Evolutionary conservation across 225 moss, liverwort and hornwort genomes (phyloP).

Genomic region (Marchantia paleacea): DNA sequence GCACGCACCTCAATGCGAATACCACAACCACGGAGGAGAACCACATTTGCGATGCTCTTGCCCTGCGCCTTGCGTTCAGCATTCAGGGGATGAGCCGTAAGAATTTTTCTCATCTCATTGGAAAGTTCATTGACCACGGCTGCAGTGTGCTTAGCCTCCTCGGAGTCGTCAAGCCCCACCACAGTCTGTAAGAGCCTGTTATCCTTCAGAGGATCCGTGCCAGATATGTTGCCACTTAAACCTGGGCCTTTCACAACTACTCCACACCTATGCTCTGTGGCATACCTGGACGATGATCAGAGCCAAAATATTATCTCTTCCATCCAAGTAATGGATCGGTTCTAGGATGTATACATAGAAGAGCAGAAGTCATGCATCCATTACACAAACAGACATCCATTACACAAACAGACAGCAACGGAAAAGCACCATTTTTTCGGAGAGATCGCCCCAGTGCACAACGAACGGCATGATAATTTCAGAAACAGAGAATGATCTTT

Average conservation of each 20-base stretch:
- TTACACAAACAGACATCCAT: too few relatives aligned
- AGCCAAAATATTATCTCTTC: not conserved
- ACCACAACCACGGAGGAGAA: constrained; percentile 90
- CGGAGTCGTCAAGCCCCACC: constrained; percentile 65
- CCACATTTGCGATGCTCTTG: constrained; percentile 77
- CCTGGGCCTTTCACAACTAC: constrained; percentile 93
- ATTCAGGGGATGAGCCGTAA: constrained; percentile 79
- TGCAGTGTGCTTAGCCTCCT: constrained; percentile 80
- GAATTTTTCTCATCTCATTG: constrained; percentile 65
- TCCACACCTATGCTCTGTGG: constrained; percentile 98
- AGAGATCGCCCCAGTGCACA: too few relatives aligned
- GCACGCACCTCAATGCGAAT: constrained; percentile 78
- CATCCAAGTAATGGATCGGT: not conserved
- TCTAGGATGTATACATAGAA: not conserved
- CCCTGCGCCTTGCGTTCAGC: constrained; percentile 73
- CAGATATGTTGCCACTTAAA: constrained; percentile 86
- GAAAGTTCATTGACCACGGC: constrained; percentile 91
- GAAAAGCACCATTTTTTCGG: too few relatives aligned
- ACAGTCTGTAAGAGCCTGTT: constrained; percentile 62
- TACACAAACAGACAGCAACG: too few relatives aligned
- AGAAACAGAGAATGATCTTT: constrained; percentile 10
- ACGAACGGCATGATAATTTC: not conserved
- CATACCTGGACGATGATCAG: constrained; percentile 57
- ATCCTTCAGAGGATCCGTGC: constrained; percentile 92
- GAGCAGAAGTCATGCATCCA: not conserved